Percentiles rank a stretch among this genome's conserved stretches.
Evolutionary conservation across 2,329 filamentous ascomycete genomes (phyloP).

Genomic region (Knoxdaviesia proteae): DNA sequence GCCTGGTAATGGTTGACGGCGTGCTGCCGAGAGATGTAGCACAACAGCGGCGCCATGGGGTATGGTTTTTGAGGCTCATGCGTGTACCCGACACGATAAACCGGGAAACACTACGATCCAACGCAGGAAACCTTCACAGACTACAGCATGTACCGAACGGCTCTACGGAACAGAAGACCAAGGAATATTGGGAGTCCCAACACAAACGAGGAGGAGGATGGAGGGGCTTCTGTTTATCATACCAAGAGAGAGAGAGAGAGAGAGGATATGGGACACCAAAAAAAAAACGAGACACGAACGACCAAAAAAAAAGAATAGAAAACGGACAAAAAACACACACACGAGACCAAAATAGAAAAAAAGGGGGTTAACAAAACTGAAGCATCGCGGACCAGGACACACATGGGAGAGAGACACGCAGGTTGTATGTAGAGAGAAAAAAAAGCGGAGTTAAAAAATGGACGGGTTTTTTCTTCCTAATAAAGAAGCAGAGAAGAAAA

Average conservation of each 20-base stretch:
- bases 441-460: neutral
- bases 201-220: neutral
- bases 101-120: no score
- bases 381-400: neutral
- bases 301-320: neutral
- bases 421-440: neutral
- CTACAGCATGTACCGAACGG: no score
- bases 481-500: neutral
- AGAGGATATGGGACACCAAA: neutral
- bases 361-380: neutral
- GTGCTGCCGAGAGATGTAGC: no score
- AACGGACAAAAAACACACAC: constrained; percentile 1
- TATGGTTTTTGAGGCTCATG: no score
- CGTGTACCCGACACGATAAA: no score
- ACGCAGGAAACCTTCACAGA: no score
- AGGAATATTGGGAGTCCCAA: no score
- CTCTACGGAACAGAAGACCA: no score
- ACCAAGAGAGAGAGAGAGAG: neutral
- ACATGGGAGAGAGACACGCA: neutral
- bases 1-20: no score
- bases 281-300: neutral
- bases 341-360: neutral
- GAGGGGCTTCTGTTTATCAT: neutral
- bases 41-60: no score
- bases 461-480: neutral